Conservation (phyloP, 257 asterid genomes). For the Knoxia roxburghii region DNA sequence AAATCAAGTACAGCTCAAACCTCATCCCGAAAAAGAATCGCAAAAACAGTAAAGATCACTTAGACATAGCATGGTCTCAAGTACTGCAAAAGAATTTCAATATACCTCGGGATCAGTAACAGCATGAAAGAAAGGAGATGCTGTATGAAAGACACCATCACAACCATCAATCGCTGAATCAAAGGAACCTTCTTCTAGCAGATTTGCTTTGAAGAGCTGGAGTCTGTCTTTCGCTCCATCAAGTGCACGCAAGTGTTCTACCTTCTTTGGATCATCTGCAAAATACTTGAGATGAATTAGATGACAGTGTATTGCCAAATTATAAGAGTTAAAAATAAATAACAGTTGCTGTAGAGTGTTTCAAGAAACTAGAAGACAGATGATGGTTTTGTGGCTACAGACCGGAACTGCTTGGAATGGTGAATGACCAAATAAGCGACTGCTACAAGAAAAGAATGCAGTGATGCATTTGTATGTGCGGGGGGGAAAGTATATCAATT, state of each 20-base stretch:
- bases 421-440: not conserved
- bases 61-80: too few species aligned
- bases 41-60: too few species aligned
- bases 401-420: not conserved
- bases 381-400: not conserved
- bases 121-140: conserved; percentile 62
- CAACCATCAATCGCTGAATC: conserved; percentile 77
- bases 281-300: conserved; percentile 1
- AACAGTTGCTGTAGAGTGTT: too few species aligned
- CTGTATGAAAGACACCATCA: conserved; percentile 82
- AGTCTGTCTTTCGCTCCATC: conserved; percentile 94
- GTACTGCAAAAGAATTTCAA: not conserved
- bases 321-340: not conserved
- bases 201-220: conserved; percentile 60
- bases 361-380: too few species aligned
- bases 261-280: conserved; percentile 68
- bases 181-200: conserved; percentile 74
- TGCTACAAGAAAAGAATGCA: not conserved
- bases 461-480: not conserved
- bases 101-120: conserved; percentile 62
- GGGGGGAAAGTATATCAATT: too few species aligned
- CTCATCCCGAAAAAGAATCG: too few species aligned
- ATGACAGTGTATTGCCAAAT: not conserved
- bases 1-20: too few species aligned
- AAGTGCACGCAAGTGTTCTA: conserved; percentile 57